A percentile compares a stretch with the other conserved stretches of the same genome.
Conservation (phyloP, 495 filamentous ascomycete genomes). For the Jackrogersella multiformis region DNA sequence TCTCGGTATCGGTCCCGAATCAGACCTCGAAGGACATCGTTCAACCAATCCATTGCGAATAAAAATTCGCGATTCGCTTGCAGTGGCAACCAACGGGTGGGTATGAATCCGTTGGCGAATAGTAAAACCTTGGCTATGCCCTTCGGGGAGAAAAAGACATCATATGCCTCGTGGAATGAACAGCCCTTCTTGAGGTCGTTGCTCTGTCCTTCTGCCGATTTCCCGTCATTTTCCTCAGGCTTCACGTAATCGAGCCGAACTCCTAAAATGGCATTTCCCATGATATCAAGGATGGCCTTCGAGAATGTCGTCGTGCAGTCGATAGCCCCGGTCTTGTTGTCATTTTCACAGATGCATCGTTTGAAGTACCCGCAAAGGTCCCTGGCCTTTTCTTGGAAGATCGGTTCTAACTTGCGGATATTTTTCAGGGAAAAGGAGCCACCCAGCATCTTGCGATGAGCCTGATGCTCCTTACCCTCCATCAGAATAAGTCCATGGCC, state of each 20-base stretch:
- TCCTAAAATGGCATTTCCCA: constrained; percentile 68
- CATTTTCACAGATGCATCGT: constrained; percentile 9
- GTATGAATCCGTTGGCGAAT: constrained; percentile 38
- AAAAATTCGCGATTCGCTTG: constrained; percentile 38
- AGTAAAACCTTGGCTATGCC: constrained; percentile 38
- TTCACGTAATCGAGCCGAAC: constrained; percentile 52
- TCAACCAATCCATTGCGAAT: constrained; percentile 38
- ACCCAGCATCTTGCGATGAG: constrained; percentile 36
- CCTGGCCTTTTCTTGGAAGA: constrained; percentile 34
- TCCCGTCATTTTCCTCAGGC: constrained; percentile 21
- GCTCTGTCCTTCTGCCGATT: constrained; percentile 44
- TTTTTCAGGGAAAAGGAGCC: constrained; percentile 32
- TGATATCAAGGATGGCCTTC: constrained; percentile 70
- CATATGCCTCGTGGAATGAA: constrained; percentile 36
- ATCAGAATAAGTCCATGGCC: constrained; percentile 44
- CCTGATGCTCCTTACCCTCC: constrained; percentile 42
- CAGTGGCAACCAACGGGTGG: constrained; percentile 43
- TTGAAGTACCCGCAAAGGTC: constrained; percentile 24
- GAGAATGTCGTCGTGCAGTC: constrained; percentile 21
- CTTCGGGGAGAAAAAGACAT: constrained; percentile 38
- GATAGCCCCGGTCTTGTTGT: constrained; percentile 1
- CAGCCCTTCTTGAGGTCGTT: not conserved
- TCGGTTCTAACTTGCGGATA: constrained; percentile 28
- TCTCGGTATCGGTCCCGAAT: constrained; percentile 53
- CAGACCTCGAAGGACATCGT: constrained; percentile 53